phyloP scores from a whole-genome alignment of 1,284 basidiomycete genomes.

The Puccinia novopanici region DNA sequence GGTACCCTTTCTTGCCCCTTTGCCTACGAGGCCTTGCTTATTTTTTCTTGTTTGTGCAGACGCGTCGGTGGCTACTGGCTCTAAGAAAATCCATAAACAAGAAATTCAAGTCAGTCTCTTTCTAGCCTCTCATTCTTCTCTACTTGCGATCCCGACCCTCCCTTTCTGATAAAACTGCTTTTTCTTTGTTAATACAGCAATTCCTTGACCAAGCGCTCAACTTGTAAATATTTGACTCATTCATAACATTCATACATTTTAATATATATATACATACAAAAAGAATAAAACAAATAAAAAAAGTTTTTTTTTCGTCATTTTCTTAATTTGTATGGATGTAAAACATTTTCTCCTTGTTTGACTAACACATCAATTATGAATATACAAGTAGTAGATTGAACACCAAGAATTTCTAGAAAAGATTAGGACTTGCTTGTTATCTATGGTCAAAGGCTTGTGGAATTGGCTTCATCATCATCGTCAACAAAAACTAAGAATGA shows the following conservation, averaged over 20 bases:
- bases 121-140: neutral
- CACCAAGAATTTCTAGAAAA: too few relatives aligned
- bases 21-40: neutral
- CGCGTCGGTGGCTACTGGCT: slow-evolving; percentile 50
- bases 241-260: neutral
- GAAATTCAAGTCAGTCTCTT: slow-evolving; percentile 41
- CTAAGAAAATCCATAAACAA: slow-evolving; percentile 47
- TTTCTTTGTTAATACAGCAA: slow-evolving; percentile 30
- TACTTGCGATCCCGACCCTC: too few relatives aligned
- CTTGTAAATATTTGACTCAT: slow-evolving; percentile 19
- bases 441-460: neutral
- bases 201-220: slow-evolving; percentile 50
- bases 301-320: neutral
- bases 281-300: neutral
- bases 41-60: slow-evolving; percentile 14
- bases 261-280: neutral
- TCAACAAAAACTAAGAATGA: too few relatives aligned
- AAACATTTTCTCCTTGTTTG: slow-evolving; percentile 11
- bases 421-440: neutral
- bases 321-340: slow-evolving; percentile 37
- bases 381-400: neutral
- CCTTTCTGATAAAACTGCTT: neutral
- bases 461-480: too few relatives aligned
- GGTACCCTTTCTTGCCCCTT: neutral
- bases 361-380: neutral